Base-by-base conservation (phyloP, 352 stramenopile genomes). In the Phytophthora ohioensis region DNA sequence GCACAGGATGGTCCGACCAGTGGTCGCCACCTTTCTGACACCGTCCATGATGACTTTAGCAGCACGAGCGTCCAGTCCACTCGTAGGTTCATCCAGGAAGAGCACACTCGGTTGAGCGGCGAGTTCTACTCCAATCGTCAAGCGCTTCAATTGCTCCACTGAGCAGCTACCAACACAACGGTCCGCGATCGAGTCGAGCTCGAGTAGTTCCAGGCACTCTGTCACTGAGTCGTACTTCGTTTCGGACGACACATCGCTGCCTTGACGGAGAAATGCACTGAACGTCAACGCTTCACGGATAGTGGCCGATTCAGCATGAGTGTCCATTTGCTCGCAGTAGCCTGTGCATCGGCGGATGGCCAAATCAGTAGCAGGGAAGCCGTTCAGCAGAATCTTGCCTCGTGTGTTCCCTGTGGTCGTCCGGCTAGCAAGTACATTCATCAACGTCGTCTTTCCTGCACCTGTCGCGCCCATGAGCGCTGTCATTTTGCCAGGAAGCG, bases 351-450 rank as follows among this genome's bases (percentile, higher is more conserved):
- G 79, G 5, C 73, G 67, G 41, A 87, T 82, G 1, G 71, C 65
- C 43, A 82, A 56, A 32, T 75, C 71, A 3, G 67, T 81, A 11
- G 71, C 77, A 4, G 53, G 48, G 38, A 79, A 69, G 27, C 79
- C 79, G 42, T 87, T 90, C 12, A 73, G 63, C 30, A 87, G 36
- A 17, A 95, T 85, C 2, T 90, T 30, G 8, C 90, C 90, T 5
- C 62, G 69, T 38, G 81, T 72, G 11, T 78, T 81, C 32, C 94
- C 93, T 35, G 80, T 83, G 17, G 80, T 93, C 71, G 98, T 98
- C 48, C 93, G 79, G 41, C 95, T 73, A 31, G 94, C 90, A 54
- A 98, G 91, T 3, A 98, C 92, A 75, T 98, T 91, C 67, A 97
- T 90, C 12, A 98, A 75, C 0, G 93, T 98, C 11, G 93, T 97